These are phyloP conservation scores for Vigna trinervia DNA, from an alignment of 306 rosid genomes.

Conservation along the genomic window DNA sequence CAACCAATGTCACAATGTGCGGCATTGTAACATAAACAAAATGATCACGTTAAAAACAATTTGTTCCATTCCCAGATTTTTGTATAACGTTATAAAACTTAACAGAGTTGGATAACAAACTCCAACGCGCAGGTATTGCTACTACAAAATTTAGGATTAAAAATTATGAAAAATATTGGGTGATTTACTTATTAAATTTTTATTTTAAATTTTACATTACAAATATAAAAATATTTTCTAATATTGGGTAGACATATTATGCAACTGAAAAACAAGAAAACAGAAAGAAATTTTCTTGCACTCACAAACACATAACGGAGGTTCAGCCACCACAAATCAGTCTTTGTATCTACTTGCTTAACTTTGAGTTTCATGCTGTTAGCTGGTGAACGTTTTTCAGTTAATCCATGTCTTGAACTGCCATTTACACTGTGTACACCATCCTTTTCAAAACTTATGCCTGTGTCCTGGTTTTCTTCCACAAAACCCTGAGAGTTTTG, in stretches of 20 bases:
- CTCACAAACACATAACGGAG: slow-evolving; percentile 90
- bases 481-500: slow-evolving; percentile 36
- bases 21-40: too few species aligned
- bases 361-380: slow-evolving; percentile 36
- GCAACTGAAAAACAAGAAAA: slow-evolving; percentile 34
- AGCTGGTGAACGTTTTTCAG: slow-evolving; percentile 42
- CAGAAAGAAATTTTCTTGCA: slow-evolving; percentile 6
- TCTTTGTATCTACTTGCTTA: slow-evolving; percentile 50
- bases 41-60: too few species aligned
- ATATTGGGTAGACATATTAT: background rate
- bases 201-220: too few species aligned
- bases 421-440: slow-evolving; percentile 41
- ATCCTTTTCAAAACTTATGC: slow-evolving; percentile 41
- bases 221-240: too few species aligned
- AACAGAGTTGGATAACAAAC: too few species aligned
- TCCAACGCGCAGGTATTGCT: too few species aligned
- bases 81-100: too few species aligned
- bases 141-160: too few species aligned
- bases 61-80: too few species aligned
- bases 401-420: slow-evolving; percentile 49
- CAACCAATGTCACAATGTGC: too few species aligned
- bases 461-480: slow-evolving; percentile 44
- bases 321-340: slow-evolving; percentile 75
- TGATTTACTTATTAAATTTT: too few species aligned
- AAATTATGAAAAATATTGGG: too few species aligned